Evolutionary conservation across 2,329 filamentous ascomycete genomes (phyloP), one percentile per base, ranked within the genome.

Genomic region (Fusarium luffae): DNA sequence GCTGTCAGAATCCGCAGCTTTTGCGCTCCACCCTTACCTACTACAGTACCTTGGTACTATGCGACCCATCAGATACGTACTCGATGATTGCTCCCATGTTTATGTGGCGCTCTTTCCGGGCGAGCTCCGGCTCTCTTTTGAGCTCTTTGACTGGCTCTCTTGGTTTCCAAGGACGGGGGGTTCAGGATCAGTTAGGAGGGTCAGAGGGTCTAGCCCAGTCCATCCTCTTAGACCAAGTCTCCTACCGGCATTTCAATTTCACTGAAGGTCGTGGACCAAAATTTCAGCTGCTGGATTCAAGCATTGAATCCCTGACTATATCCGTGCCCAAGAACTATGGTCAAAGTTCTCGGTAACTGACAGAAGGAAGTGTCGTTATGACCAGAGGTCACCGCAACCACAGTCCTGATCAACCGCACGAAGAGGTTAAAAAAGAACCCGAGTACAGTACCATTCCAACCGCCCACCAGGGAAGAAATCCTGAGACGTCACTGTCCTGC

Each of bases 141-240:
- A 54, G 59, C 37, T 27, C 49, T 52, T 49, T 49, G 19, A 72
- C 59, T 64, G 72, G 68, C 49, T 41, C 49, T 51, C 23, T 27
- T 48, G 52, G 44, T 56, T 46, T 50, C 23, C 51, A 42, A 32
- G 46, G 50, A 46, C 54, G 55, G 60, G 64, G 58, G 54, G 42
- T 65, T 65, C 65, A 52, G 66, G 72, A 63, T 63, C 71, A 71
- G 54, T 65, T 50, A 58, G 27, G 54, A 65, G 61, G 68, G 71
- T 48, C 73, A 21, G 54, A 65, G 61, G 68, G 71, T 46, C 73
- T 43, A 73, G 73, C 58, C 70, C 61, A 44, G 68, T 68, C 71
- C 64, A 71, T 58, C 32, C 48, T 56, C 57, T 59, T 62, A 54
- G 60, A 40, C 37, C 41, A 48, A 55, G 25, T 34, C 28, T n/a